Evolutionary conservation across 73 alveolate genomes (phyloP), one percentile per base, ranked within the genome.

Genomic region (Tetrahymena borealis): DNA sequence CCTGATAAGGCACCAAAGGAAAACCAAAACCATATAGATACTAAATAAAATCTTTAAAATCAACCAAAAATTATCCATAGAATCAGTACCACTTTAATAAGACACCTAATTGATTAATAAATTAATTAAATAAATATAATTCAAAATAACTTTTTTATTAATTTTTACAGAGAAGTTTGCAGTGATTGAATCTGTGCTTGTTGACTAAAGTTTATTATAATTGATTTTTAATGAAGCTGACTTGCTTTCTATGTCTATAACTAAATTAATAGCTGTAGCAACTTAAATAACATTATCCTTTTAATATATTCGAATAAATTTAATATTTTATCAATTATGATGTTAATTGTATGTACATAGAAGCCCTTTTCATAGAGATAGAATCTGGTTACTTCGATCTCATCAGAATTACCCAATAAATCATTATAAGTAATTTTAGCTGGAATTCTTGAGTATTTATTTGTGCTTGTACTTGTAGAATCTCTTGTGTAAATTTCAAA

Each of bases 61-160:
- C 20, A 78, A 33, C 93, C 93, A 93, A 93, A 78, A 93, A 60
- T 60, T 60, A 60, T 60, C 85, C 13, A 60, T 15, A 60, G 85
- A 60, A 35, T 35, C 9, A 18, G 37, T 35, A 24, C 37, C 28
- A 6, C 85, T 60, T 60, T 60, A 35, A 60, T 60, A 60, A 6
- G 85, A 60, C 10, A 60, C 85, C 85, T 60, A 24, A 60, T 7
- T 41, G n/a, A n/a, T n/a, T n/a, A n/a, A n/a, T 41, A 18, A 41
- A 18, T 5, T 3, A 10, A 18, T 41, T 41, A 41, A 41, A 7
- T 18, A 41, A 7, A 7, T 41, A 1, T 41, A 40, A 6, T 6
- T 40, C 2, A 40, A 40, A 40, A 15, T 15, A 41, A 41, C 20
- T 18, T 7, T 24, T 60, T 60, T 60, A 16, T 1, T 39, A 39